Percentiles rank a stretch among this genome's conserved stretches.
Evolutionary conservation across 2,329 filamentous ascomycete species (phyloP).

Genomic region (Colletotrichum filicis): DNA sequence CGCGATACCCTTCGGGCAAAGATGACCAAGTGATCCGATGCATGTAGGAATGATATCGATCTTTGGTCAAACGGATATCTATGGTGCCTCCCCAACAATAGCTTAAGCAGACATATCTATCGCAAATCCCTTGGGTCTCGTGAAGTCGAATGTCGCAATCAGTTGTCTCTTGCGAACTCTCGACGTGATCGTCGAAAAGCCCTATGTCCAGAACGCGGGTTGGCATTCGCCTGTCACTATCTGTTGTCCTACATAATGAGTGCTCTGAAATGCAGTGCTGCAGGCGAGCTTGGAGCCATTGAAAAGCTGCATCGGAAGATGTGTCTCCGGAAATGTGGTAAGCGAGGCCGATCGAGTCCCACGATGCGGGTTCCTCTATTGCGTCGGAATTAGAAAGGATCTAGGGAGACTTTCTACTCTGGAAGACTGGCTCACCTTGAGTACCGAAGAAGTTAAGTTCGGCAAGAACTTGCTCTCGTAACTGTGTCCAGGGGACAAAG

Average conservation of each 20-base stretch:
- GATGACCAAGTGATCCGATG: not conserved
- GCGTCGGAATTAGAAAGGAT: not conserved
- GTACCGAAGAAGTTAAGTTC: not conserved
- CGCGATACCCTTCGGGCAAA: not conserved
- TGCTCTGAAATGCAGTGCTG: not conserved
- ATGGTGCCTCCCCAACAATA: not conserved
- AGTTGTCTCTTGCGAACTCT: not conserved
- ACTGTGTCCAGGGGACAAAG: not conserved
- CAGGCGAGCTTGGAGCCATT: not conserved
- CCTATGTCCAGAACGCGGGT: not conserved
- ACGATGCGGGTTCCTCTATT: not conserved
- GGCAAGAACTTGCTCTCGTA: not conserved
- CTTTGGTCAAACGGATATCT: not conserved
- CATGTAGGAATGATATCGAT: no score
- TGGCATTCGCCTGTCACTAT: not conserved
- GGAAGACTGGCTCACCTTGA: not conserved
- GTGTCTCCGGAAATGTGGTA: not conserved
- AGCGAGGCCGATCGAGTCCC: not conserved
- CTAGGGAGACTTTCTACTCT: not conserved
- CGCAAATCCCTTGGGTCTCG: not conserved
- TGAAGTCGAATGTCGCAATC: not conserved
- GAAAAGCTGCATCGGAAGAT: not conserved
- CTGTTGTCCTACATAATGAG: not conserved
- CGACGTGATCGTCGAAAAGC: not conserved
- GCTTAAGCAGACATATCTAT: not conserved